phyloP scores from a whole-genome alignment of 306 rosid genomes.

The Styphnolobium japonicum region DNA sequence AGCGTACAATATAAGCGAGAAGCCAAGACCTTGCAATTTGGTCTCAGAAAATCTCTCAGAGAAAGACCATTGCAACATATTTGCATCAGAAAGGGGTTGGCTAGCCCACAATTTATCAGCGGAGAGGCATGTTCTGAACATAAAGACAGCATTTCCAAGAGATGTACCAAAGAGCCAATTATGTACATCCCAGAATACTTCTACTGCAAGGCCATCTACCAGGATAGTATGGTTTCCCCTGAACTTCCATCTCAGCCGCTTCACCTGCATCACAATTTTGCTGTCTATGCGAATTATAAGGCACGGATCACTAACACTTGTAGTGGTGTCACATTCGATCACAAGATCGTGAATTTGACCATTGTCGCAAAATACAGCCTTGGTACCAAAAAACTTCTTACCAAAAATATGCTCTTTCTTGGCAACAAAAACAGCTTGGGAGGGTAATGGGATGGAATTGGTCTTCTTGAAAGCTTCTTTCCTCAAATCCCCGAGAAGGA shows the following conservation, averaged over 20 bases:
- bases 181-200: conserved; percentile 95
- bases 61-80: conserved; percentile 68
- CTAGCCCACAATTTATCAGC: conserved; percentile 68
- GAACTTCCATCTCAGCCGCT: conserved; percentile 85
- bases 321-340: conserved; percentile 87
- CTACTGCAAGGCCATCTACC: conserved; percentile 82
- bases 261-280: conserved; percentile 83
- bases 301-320: conserved; percentile 56
- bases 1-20: conserved; percentile 80
- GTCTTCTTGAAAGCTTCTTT: conserved; percentile 94
- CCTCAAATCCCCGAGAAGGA: conserved; percentile 88
- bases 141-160: conserved; percentile 77
- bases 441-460: conserved; percentile 49
- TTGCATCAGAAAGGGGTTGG: conserved; percentile 61
- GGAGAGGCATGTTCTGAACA: conserved; percentile 80
- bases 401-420: conserved; percentile 91
- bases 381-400: conserved; percentile 66
- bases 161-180: conserved; percentile 86
- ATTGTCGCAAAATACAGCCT: conserved; percentile 69
- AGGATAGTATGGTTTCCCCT: conserved; percentile 85
- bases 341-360: conserved; percentile 81
- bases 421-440: conserved; percentile 61
- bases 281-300: conserved; percentile 75
- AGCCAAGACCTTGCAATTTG: conserved; percentile 63
- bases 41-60: conserved; percentile 84